These are phyloP conservation scores for Alternaria triticina DNA, from an alignment of 2,329 filamentous ascomycete species.

Conservation along the genomic window DNA sequence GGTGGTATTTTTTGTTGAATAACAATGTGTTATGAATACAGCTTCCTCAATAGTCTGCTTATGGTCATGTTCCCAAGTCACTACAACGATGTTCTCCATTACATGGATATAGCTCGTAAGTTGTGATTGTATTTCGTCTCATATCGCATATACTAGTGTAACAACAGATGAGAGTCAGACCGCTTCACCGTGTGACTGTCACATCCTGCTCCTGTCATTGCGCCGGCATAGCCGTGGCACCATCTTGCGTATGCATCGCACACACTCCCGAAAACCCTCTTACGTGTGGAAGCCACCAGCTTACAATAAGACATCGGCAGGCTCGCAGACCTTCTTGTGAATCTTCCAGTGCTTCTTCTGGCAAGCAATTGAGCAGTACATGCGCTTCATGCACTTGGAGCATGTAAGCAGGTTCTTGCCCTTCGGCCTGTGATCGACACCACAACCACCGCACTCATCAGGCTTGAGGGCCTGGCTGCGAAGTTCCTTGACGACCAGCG, in stretches of 20 bases:
- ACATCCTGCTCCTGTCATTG: too few species aligned
- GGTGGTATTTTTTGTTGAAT: neutral
- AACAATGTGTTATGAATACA: neutral
- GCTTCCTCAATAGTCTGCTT: neutral
- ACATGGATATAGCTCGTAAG: neutral
- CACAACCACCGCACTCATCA: constrained; percentile 21
- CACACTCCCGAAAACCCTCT: neutral
- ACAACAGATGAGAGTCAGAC: neutral
- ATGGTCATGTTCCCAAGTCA: neutral
- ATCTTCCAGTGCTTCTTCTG: constrained; percentile 42
- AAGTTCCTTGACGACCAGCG: constrained; percentile 29
- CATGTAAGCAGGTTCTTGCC: constrained; percentile 28
- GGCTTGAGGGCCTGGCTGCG: constrained; percentile 20
- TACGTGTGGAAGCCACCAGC: neutral
- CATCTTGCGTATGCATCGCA: neutral
- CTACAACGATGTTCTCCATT: neutral
- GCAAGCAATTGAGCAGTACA: constrained; percentile 39
- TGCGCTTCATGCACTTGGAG: constrained; percentile 30
- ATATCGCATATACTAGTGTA: neutral
- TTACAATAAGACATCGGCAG: neutral
- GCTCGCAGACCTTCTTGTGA: constrained; percentile 39
- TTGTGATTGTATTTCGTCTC: neutral
- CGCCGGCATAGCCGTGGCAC: neutral
- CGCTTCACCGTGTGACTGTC: neutral
- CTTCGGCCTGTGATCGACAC: neutral